A percentile compares a stretch with the other conserved stretches of the same genome.
phyloP scores from a whole-genome alignment of 257 asterid genomes.

The Fraxinus quadrangulata region DNA sequence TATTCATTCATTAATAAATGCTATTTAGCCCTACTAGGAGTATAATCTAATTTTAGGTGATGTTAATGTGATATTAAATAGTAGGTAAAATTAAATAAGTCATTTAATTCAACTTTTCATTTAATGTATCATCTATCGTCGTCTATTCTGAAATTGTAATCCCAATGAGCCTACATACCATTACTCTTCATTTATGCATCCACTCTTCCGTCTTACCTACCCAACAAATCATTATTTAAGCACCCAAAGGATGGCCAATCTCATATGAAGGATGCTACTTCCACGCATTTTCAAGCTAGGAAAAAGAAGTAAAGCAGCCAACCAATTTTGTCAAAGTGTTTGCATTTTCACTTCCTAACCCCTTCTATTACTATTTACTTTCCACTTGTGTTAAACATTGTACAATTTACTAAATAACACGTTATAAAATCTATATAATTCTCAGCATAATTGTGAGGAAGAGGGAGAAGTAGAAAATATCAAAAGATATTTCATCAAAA shows the following conservation, averaged over 20 bases:
- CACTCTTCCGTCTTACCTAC: neutral
- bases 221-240: neutral
- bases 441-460: neutral
- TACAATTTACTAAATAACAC: neutral
- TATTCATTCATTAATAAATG: too few relatives aligned
- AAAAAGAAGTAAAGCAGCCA: neutral
- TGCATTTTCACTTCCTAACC: neutral
- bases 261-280: too few relatives aligned
- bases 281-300: neutral
- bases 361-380: neutral
- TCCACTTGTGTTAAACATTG: neutral
- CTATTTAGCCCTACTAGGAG: too few relatives aligned
- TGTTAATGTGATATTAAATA: too few relatives aligned
- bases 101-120: too few relatives aligned
- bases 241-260: neutral
- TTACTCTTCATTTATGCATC: too few relatives aligned
- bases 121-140: too few relatives aligned
- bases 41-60: too few relatives aligned
- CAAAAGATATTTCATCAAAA: neutral
- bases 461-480: neutral
- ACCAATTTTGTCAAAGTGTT: neutral
- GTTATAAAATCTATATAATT: neutral
- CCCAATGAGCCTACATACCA: too few relatives aligned
- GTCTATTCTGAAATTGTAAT: too few relatives aligned
- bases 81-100: too few relatives aligned